Conservation (phyloP, 441 rosid species). For the Breynia disticha region DNA sequence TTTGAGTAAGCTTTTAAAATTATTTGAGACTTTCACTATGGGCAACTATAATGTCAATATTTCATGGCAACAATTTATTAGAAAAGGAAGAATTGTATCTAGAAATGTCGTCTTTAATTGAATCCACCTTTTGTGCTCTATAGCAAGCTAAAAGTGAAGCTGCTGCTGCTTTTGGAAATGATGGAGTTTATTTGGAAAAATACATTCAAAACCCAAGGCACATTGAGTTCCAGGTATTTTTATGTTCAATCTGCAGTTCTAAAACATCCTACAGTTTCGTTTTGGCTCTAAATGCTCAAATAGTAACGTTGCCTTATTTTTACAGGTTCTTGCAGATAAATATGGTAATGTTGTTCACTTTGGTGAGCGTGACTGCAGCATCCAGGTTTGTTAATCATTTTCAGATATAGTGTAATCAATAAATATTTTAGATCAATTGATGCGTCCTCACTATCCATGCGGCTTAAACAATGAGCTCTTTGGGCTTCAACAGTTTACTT, state of each 20-base stretch:
- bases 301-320: neutral
- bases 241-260: too few species aligned
- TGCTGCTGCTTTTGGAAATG: conserved; percentile 99
- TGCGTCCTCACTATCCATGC: too few species aligned
- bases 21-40: too few species aligned
- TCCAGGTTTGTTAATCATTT: conserved; percentile 48
- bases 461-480: too few species aligned
- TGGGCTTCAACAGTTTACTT: too few species aligned
- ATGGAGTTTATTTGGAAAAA: conserved; percentile 92
- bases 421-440: neutral
- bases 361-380: conserved; percentile 99
- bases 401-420: neutral
- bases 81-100: too few species aligned
- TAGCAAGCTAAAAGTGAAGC: conserved; percentile 99
- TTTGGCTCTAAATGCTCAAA: too few species aligned
- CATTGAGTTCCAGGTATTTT: conserved; percentile 86
- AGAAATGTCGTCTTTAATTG: conserved; percentile 1
- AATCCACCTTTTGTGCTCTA: conserved; percentile 17
- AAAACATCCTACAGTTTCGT: neutral
- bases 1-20: too few species aligned
- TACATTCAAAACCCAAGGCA: conserved; percentile 87
- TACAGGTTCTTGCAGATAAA: conserved; percentile 90
- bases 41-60: too few species aligned
- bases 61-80: too few species aligned
- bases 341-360: conserved; percentile 92